phyloP scores from a whole-genome alignment of 2,329 filamentous ascomycete species.

The Claviceps digitariae region DNA sequence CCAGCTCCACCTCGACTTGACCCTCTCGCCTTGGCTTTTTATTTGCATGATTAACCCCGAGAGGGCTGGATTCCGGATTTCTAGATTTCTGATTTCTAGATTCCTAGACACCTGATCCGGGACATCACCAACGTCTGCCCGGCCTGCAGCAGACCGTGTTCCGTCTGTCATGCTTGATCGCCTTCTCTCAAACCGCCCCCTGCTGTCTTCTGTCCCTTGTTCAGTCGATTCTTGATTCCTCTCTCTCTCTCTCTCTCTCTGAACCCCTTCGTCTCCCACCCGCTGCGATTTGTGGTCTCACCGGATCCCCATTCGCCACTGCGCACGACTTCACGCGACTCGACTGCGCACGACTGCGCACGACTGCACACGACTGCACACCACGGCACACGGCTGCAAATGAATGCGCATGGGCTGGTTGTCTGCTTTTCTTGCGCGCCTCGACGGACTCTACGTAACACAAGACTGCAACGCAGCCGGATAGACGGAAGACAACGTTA shows the following conservation, averaged over 20 bases:
- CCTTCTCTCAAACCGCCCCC: background rate
- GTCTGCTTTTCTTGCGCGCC: constrained; percentile 1
- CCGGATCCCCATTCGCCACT: background rate
- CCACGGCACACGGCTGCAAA: background rate
- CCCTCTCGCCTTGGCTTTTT: background rate
- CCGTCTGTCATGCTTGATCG: background rate
- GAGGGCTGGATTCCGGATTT: background rate
- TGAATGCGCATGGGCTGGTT: background rate
- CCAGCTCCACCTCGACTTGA: background rate
- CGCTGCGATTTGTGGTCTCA: background rate
- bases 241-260: too few relatives aligned
- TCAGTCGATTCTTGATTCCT: background rate
- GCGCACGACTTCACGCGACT: background rate
- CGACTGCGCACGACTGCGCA: background rate
- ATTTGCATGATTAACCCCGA: background rate
- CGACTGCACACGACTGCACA: background rate
- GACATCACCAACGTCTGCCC: background rate
- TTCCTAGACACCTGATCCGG: background rate
- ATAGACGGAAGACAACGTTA: constrained; percentile 10
- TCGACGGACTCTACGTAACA: constrained; percentile 7
- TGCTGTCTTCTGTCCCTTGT: background rate
- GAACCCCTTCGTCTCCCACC: background rate
- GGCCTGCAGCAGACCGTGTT: background rate
- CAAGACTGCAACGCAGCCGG: constrained; percentile 12
- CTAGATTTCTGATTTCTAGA: too few relatives aligned